phyloP scores from a whole-genome alignment of 768 basidiomycete genomes.

The Termitomyces sp. region DNA sequence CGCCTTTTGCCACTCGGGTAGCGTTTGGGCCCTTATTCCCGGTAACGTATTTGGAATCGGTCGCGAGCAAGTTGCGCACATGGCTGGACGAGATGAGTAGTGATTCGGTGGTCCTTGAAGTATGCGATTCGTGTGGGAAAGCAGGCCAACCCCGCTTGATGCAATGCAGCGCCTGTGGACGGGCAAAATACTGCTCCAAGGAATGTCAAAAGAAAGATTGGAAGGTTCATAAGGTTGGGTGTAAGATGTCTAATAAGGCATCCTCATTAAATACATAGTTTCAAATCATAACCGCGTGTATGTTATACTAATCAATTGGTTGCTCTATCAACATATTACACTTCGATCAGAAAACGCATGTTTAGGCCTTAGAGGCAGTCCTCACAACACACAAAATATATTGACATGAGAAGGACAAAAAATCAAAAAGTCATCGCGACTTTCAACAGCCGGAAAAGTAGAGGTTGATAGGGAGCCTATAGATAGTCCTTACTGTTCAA shows the following conservation, averaged over 20 bases:
- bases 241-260: not conserved
- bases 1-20: slow-evolving; percentile 38
- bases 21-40: slow-evolving; percentile 52
- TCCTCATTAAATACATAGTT: not conserved
- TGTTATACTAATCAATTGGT: no score
- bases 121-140: slow-evolving; percentile 24
- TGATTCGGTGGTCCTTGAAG: not conserved
- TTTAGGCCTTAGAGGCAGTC: not conserved
- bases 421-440: not conserved
- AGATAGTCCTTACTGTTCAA: not conserved
- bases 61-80: slow-evolving; percentile 8
- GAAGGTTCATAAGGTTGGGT: slow-evolving; percentile 16
- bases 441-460: not conserved
- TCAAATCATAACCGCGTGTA: no score
- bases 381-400: not conserved
- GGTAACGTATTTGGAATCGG: slow-evolving; percentile 39
- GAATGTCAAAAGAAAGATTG: slow-evolving; percentile 32
- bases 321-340: no score
- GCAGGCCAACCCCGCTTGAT: slow-evolving; percentile 20
- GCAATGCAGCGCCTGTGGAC: slow-evolving; percentile 22
- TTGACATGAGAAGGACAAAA: not conserved
- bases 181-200: slow-evolving; percentile 26
- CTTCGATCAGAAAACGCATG: not conserved
- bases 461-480: not conserved
- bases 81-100: not conserved